Base-by-base conservation (phyloP, 495 filamentous ascomycete species). In the Aspergillus haitiensis region DNA sequence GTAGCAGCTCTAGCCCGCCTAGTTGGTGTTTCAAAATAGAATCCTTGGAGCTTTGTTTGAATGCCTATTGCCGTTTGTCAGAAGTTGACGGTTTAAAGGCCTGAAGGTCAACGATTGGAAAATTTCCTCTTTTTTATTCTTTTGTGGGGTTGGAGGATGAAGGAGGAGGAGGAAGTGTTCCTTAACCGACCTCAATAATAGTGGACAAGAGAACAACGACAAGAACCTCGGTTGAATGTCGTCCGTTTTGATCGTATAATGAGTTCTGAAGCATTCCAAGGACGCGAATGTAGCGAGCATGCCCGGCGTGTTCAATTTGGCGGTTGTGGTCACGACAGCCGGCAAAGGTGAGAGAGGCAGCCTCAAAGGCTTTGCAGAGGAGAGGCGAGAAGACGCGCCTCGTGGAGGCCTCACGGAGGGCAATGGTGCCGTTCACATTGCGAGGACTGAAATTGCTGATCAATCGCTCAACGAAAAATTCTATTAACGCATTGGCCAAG, bases 301-400 rank as follows among this genome's bases (percentile, higher is more conserved):
- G 56, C 0, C 68, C 68, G 12, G 63, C 68, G 3, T 55, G 33
- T 32, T 66, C 59, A 36, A 70, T 40, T n/a, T 56, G 52, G 9
- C 42, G 61, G 48, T 67, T 61, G 13, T 53, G 47, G 15, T 68
- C 58, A n/a, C 53, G 63, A 33, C 57, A 52, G 7, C 68, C 68
- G 45, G 60, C 60, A 59, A 70, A 66, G 5, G 63, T 68, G 10
- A 70, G 51, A 1, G 68, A 63, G 1, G 65, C 63, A 15, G 68
- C 68, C 34, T 67, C 68, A 35, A 70, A 67, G 1, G 65, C 68
- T 16, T 55, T 65, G 15, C 51, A 60, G 7, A 70, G 56, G 1
- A 70, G 57, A 1, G 68, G 68, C 6, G 68, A 70, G 31, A 64
- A 60, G 7, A 70, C 58, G 13, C 68, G 63, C 61, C 62, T 67